Conservation (phyloP, 208 protist species). For the Plasmodiophora brassicae region DNA sequence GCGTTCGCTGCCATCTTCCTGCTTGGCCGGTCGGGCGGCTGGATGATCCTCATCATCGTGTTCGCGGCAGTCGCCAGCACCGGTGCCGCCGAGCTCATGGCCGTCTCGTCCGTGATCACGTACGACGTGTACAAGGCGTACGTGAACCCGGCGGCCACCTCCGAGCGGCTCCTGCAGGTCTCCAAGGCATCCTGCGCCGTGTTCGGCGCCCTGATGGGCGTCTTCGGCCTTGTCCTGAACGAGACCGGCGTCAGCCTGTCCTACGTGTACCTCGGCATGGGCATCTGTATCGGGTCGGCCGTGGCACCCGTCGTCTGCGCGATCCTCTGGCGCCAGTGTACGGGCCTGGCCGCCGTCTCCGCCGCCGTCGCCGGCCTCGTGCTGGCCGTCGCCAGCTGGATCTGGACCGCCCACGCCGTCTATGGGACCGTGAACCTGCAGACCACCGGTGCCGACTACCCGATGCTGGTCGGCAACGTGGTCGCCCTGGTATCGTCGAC, state of each 20-base stretch:
- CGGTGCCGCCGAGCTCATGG: constrained; percentile 52
- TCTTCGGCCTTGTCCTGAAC: constrained; percentile 48
- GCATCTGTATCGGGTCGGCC: constrained; percentile 53
- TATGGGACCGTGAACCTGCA: constrained; percentile 45
- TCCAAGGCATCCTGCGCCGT: constrained; percentile 35
- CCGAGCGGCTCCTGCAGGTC: constrained; percentile 42
- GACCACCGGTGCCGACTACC: constrained; percentile 36
- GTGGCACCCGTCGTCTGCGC: constrained; percentile 40
- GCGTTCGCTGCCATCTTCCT: constrained; percentile 40
- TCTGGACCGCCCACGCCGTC: constrained; percentile 33
- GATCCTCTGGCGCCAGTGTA: constrained; percentile 27
- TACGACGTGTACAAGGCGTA: constrained; percentile 58
- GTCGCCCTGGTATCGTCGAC: constrained; percentile 40
- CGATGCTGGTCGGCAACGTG: constrained; percentile 48
- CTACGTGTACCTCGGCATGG: constrained; percentile 55
- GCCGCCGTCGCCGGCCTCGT: constrained; percentile 3
- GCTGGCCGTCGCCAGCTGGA: constrained; percentile 46
- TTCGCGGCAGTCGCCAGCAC: constrained; percentile 58
- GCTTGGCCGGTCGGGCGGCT: constrained; percentile 42
- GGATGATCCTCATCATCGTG: constrained; percentile 50
- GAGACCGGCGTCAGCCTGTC: constrained; percentile 46
- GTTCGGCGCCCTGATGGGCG: constrained; percentile 48
- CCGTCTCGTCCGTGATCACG: constrained; percentile 51
- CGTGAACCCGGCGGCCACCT: constrained; percentile 48
- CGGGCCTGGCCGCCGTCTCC: constrained; percentile 1